Base-by-base conservation (phyloP, 2,329 filamentous ascomycete genomes). In the Phyllosticta citrichinensis region DNA sequence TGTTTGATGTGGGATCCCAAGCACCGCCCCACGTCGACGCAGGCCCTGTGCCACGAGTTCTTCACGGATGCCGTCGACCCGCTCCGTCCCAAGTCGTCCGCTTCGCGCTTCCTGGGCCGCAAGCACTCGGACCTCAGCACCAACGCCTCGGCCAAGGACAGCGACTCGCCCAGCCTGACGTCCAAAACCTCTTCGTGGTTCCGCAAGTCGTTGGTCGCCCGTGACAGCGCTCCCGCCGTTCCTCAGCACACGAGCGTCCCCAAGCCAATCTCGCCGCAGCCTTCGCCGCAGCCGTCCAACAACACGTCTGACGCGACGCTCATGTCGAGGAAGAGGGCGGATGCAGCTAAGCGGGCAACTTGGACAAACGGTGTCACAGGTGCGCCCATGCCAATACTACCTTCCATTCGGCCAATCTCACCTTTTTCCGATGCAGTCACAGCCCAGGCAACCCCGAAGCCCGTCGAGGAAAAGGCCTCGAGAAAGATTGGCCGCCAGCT, bases 1-100 rank as follows among this genome's bases (percentile, higher is more conserved):
- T 99, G 94, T 75, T 76, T 99, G 66, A 94, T 97, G 89, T 99
- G 94, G 94, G 94, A 99, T 74, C 94, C 94, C 11, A 95, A 92
- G 78, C 86, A 80, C 69, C 84, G 94, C 63, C 94, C 94, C 53
- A 97, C 92, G 3, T 97, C 93, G 1, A 86, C 88, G 0, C 92
- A 99, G 74, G 93, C 94, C n/a, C 78, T 99, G 66, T 88, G 89
- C 50, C 94, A 99, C 73, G 93, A 97, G 67, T 99, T 95, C 75
- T 99, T 99, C 69, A 75, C 82, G 35, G 94, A 97, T 76, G 94
- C 94, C 1, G 85, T 95, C 57, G 94, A 99, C 73, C 94, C 94
- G 14, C 77, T 97, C 59, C 81, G 92, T 60, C 91, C 93, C n/a
- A 96, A 92, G 78, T 95, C 91, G 1, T 92, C 90, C 0, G 84